These are phyloP conservation scores for Atkinsonella hypoxylon DNA, from an alignment of 2,329 filamentous ascomycete genomes.

Conservation along the genomic window DNA sequence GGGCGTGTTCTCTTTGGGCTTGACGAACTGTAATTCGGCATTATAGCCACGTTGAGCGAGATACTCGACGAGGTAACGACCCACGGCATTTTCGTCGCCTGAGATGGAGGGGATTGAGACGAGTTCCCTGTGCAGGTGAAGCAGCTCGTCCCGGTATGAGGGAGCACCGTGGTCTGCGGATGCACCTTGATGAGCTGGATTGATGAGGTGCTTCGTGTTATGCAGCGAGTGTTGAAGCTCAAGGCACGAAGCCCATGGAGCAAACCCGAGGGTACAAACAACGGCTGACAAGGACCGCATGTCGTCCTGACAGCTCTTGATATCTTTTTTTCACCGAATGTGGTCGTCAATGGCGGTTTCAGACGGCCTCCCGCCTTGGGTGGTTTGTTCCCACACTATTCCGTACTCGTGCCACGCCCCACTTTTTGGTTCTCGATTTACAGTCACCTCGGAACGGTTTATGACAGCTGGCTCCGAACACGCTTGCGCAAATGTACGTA, in stretches of 20 bases:
- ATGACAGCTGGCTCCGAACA: too few relatives aligned
- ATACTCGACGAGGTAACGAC: slow-evolving; percentile 55
- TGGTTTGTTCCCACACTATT: too few relatives aligned
- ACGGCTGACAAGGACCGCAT: slow-evolving; percentile 4
- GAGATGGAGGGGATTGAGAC: slow-evolving; percentile 62
- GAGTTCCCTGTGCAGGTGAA: slow-evolving; percentile 65
- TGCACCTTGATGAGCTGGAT: background rate
- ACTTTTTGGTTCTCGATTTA: too few relatives aligned
- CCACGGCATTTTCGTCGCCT: slow-evolving; percentile 56
- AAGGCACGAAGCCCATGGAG: slow-evolving; percentile 6
- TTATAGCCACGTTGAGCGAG: slow-evolving; percentile 38
- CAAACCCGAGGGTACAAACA: slow-evolving; percentile 4
- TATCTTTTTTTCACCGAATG: background rate
- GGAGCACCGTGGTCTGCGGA: slow-evolving; percentile 14
- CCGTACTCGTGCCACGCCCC: too few relatives aligned
- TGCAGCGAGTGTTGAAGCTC: slow-evolving; percentile 6
- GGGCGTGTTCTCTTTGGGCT: slow-evolving; percentile 18
- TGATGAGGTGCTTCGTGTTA: background rate
- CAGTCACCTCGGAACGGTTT: too few relatives aligned
- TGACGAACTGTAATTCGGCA: slow-evolving; percentile 30
- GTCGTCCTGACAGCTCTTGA: background rate
- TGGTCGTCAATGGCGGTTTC: background rate
- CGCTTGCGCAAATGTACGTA: too few relatives aligned
- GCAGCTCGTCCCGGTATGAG: slow-evolving; percentile 37
- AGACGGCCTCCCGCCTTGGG: background rate